These are phyloP conservation scores for Fusarium euwallaceae DNA, from an alignment of 2,329 filamentous ascomycete genomes.

Conservation along the genomic window DNA sequence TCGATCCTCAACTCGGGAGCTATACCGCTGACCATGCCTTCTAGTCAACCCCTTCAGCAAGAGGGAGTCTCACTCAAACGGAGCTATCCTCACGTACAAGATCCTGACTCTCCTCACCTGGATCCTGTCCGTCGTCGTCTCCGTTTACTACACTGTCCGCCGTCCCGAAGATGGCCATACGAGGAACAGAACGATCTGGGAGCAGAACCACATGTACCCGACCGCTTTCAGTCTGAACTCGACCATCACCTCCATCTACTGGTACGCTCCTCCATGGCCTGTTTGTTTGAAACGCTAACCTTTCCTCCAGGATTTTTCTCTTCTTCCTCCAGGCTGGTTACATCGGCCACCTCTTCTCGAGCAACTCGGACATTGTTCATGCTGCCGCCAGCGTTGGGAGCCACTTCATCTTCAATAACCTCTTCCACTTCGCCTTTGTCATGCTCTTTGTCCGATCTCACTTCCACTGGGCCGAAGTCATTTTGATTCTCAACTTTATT, in stretches of 20 bases:
- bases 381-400: constrained; percentile 82
- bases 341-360: constrained; percentile 80
- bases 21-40: constrained; percentile 20
- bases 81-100: constrained; percentile 79
- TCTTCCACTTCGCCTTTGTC: constrained; percentile 85
- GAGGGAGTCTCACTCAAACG: constrained; percentile 73
- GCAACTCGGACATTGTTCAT: constrained; percentile 71
- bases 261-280: constrained; percentile 61
- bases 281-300: constrained; percentile 6
- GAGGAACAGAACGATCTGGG: constrained; percentile 77
- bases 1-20: neutral
- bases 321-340: constrained; percentile 83
- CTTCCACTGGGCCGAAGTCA: constrained; percentile 81
- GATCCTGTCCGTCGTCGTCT: constrained; percentile 78
- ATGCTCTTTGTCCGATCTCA: constrained; percentile 84
- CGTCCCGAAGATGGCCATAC: constrained; percentile 72
- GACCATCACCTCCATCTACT: constrained; percentile 78
- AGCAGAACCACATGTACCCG: constrained; percentile 74
- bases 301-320: constrained; percentile 71
- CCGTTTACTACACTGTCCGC: constrained; percentile 80
- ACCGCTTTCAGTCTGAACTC: constrained; percentile 84
- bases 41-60: constrained; percentile 82
- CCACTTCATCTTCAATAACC: constrained; percentile 89
- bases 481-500: constrained; percentile 84
- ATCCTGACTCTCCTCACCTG: constrained; percentile 80